Conservation (phyloP, 2,329 filamentous ascomycete species). For the Aureobasidium sp. region DNA sequence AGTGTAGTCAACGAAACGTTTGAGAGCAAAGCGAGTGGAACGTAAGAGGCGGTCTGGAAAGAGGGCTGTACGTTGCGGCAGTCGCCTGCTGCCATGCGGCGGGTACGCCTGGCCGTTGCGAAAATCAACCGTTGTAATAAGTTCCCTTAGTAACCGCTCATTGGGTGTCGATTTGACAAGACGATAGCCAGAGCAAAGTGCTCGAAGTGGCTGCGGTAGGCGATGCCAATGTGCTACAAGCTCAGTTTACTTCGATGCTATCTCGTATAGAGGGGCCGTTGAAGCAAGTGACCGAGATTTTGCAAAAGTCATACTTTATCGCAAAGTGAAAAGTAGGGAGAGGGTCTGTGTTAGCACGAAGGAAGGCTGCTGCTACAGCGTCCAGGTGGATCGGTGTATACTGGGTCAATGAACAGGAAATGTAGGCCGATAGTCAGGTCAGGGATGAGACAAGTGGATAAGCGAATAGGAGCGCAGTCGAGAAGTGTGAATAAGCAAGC, state of each 20-base stretch:
- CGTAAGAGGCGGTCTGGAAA: conserved; percentile 1
- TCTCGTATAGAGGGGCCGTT: conserved; percentile 8
- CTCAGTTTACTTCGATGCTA: not conserved
- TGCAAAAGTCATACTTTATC: conserved; percentile 3
- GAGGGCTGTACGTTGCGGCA: not conserved
- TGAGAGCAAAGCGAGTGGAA: not conserved
- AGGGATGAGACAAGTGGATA: conserved; percentile 7
- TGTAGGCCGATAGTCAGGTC: not conserved
- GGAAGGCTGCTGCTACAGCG: not conserved
- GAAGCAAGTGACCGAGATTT: not conserved
- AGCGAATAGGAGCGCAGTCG: not conserved
- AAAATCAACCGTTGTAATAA: conserved; percentile 13
- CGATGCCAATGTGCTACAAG: conserved; percentile 11
- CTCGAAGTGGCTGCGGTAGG: not conserved
- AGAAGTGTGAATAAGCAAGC: not conserved
- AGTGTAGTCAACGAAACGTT: conserved; percentile 6
- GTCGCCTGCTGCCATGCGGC: not conserved
- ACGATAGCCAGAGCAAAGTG: not conserved
- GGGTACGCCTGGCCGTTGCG: not conserved
- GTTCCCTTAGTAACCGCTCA: conserved; percentile 1
- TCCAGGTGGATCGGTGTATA: not conserved
- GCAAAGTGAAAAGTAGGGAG: not conserved
- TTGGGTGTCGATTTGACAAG: not conserved
- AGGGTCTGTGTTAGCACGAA: not conserved
- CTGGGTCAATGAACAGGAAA: not conserved